Evolutionary conservation across 2,329 filamentous ascomycete genomes (phyloP).

Genomic region (Penicillium sp.): DNA sequence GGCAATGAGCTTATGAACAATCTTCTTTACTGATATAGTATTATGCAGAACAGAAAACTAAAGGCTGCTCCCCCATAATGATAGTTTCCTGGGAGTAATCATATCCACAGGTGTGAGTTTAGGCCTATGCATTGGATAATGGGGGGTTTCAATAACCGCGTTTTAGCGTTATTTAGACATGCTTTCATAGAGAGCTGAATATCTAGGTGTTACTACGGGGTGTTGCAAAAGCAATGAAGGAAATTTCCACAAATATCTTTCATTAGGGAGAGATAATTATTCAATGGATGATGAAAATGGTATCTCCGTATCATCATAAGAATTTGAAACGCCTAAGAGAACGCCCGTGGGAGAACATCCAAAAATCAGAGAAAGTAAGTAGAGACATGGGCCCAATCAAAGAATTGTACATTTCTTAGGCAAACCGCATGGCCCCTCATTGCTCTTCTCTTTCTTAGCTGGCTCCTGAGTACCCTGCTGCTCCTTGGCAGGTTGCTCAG

Average conservation of each 20-base stretch:
- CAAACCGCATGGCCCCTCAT: conserved; percentile 69
- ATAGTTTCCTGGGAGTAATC: too few species aligned
- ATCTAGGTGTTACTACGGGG: background rate
- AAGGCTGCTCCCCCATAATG: too few species aligned
- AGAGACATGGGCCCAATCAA: conserved; percentile 39
- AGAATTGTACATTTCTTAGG: conserved; percentile 71
- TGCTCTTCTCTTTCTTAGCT: conserved; percentile 48
- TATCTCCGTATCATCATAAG: conserved; percentile 10
- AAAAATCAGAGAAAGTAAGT: conserved; percentile 12
- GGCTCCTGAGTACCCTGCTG: conserved; percentile 33
- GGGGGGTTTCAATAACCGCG: too few species aligned
- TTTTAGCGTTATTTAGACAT: too few species aligned
- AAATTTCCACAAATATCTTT: background rate
- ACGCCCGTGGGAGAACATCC: conserved; percentile 16
- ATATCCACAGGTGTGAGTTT: too few species aligned
- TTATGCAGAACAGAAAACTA: too few species aligned
- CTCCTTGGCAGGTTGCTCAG: conserved; percentile 19
- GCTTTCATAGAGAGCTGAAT: background rate
- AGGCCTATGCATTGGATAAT: too few species aligned
- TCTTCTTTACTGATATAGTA: too few species aligned
- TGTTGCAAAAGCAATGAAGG: background rate
- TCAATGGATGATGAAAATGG: background rate
- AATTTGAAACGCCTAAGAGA: conserved; percentile 11
- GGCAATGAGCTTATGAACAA: too few species aligned
- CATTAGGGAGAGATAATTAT: background rate